A percentile compares a stretch with the other conserved stretches of the same genome.
Evolutionary conservation across 441 rosid genomes (phyloP).

Genomic region (Hura crepitans): DNA sequence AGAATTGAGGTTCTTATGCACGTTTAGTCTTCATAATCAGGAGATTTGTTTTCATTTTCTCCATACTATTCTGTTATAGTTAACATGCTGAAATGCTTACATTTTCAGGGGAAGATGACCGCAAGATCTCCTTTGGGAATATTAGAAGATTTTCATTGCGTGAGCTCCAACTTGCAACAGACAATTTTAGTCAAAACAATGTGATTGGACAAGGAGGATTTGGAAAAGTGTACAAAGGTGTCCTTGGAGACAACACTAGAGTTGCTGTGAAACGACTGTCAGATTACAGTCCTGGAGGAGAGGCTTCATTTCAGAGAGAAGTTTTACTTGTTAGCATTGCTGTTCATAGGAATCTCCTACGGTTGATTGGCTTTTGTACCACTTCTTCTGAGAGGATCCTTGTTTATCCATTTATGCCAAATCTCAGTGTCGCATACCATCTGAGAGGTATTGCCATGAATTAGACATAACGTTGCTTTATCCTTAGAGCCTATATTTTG

Average conservation of each 20-base stretch:
- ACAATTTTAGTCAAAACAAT: conserved; percentile 52
- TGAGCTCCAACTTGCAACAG: conserved; percentile 48
- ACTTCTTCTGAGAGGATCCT: conserved; percentile 48
- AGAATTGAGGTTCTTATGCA: neutral
- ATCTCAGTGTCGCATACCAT: conserved; percentile 50
- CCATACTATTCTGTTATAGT: neutral
- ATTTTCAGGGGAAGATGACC: conserved; percentile 44
- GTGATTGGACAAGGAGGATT: conserved; percentile 62
- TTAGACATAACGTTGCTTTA: too few relatives aligned
- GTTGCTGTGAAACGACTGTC: conserved; percentile 57
- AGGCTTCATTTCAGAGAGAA: conserved; percentile 52
- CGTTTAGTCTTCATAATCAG: neutral
- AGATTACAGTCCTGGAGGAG: conserved; percentile 50
- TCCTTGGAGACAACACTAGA: conserved; percentile 43
- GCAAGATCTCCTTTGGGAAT: conserved; percentile 43
- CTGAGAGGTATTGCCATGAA: conserved; percentile 42
- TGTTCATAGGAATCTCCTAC: conserved; percentile 52
- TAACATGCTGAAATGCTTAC: neutral
- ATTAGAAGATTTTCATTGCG: conserved; percentile 51
- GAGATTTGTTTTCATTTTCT: neutral
- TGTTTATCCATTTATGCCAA: conserved; percentile 58
- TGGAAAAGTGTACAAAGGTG: conserved; percentile 59
- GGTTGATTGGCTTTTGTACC: conserved; percentile 48
- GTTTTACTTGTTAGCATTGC: conserved; percentile 52
- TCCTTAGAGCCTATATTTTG: neutral